Evolutionary conservation across 176 grass and related monocot genomes (phyloP).

Genomic region (Carex parvula): DNA sequence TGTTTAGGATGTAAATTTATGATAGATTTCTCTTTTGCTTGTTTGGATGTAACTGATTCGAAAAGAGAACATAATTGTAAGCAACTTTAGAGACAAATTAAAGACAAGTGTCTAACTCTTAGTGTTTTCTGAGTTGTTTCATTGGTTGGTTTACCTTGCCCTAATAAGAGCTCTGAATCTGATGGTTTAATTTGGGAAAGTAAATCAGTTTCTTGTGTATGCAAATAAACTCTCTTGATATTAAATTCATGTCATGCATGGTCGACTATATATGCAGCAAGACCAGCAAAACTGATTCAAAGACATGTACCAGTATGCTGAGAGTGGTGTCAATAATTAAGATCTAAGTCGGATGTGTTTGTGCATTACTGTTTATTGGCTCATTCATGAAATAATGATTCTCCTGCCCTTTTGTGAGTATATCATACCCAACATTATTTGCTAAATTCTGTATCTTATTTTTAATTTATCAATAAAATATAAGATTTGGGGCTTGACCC

Average conservation of each 20-base stretch:
- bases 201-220: background rate
- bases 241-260: background rate
- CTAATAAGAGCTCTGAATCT: no score
- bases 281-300: background rate
- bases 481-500: no score
- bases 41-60: background rate
- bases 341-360: background rate
- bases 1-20: slow-evolving; percentile 6
- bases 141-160: background rate
- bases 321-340: background rate
- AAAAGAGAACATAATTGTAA: background rate
- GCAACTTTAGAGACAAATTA: background rate
- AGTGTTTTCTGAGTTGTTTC: background rate
- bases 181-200: no score
- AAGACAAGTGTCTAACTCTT: background rate
- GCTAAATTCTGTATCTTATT: no score
- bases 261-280: background rate
- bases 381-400: background rate
- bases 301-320: background rate
- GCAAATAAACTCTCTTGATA: background rate
- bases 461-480: no score
- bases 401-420: background rate
- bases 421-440: background rate
- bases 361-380: background rate
- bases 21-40: background rate